phyloP scores from a whole-genome alignment of 2,329 filamentous ascomycete species.

The Colletotrichum sp. region DNA sequence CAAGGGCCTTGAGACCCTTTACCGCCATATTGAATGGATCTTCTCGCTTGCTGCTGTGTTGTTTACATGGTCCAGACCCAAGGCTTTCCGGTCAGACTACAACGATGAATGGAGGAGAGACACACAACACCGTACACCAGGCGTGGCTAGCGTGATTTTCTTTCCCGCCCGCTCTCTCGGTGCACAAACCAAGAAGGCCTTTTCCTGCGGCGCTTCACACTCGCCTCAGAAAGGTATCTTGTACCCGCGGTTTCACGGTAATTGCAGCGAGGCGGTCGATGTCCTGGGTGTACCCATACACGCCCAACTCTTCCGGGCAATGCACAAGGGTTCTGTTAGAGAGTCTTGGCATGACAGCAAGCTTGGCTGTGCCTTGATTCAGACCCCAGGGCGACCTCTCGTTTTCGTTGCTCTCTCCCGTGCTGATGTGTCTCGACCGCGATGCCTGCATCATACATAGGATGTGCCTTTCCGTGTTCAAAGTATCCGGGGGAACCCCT shows the following conservation, averaged over 20 bases:
- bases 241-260: constrained; percentile 1
- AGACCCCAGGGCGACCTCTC: not conserved
- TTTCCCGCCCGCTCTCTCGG: not conserved
- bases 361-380: constrained; percentile 17
- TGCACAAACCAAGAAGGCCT: not conserved
- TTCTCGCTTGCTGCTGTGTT: not conserved
- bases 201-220: not conserved
- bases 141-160: not conserved
- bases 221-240: not conserved
- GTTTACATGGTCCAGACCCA: not conserved
- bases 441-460: not conserved
- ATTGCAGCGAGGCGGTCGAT: not conserved
- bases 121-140: not conserved
- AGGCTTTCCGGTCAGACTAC: not conserved
- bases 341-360: constrained; percentile 19
- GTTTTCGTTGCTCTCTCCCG: not conserved
- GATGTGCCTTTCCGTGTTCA: not conserved
- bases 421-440: not conserved
- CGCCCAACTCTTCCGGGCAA: not conserved
- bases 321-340: constrained; percentile 6
- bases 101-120: not conserved
- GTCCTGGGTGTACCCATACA: constrained; percentile 10
- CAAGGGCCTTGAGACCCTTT: not conserved
- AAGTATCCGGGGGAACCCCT: not conserved
- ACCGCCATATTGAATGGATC: not conserved